These are phyloP conservation scores for Boletus sensibilis DNA, from an alignment of 768 basidiomycete species.

Conservation along the genomic window DNA sequence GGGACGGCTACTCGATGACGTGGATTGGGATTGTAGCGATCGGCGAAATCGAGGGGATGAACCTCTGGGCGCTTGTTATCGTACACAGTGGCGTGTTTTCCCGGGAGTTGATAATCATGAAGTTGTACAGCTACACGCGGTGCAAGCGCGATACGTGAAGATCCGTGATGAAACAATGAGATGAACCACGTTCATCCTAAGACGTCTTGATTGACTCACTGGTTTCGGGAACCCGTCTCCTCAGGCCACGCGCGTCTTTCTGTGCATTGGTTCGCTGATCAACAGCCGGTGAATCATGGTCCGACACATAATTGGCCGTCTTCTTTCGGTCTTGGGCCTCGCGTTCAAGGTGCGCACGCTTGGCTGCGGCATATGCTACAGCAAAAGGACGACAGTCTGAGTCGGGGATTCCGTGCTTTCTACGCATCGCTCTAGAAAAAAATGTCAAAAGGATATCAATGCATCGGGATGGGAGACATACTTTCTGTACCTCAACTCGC, in stretches of 20 bases:
- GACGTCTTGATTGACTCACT: constrained; percentile 37
- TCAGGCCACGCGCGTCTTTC: constrained; percentile 39
- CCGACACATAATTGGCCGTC: constrained; percentile 25
- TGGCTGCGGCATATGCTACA: constrained; percentile 79
- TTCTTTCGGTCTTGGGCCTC: constrained; percentile 43
- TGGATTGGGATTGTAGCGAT: constrained; percentile 38
- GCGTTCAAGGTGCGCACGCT: constrained; percentile 52
- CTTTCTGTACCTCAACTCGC: constrained; percentile 66
- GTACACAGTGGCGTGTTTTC: constrained; percentile 11
- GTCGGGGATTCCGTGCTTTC: constrained; percentile 83
- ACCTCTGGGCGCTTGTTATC: constrained; percentile 19
- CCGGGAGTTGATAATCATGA: constrained; percentile 20
- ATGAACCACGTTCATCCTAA: constrained; percentile 21
- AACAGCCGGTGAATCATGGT: constrained; percentile 23
- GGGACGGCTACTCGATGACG: constrained; percentile 9
- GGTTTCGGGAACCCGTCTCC: constrained; percentile 46
- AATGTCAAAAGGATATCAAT: constrained; percentile 13
- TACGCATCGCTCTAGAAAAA: constrained; percentile 58
- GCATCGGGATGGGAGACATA: constrained; percentile 34
- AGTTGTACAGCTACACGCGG: constrained; percentile 25
- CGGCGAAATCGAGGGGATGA: constrained; percentile 32
- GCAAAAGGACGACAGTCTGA: constrained; percentile 80
- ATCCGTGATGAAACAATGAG: constrained; percentile 28
- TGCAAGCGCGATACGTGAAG: constrained; percentile 15
- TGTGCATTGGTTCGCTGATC: constrained; percentile 32